Percentiles rank a stretch among this genome's conserved stretches.
These are phyloP conservation scores for Bruguiera parviflora DNA, from an alignment of 345 rosid species.

Conservation along the genomic window DNA sequence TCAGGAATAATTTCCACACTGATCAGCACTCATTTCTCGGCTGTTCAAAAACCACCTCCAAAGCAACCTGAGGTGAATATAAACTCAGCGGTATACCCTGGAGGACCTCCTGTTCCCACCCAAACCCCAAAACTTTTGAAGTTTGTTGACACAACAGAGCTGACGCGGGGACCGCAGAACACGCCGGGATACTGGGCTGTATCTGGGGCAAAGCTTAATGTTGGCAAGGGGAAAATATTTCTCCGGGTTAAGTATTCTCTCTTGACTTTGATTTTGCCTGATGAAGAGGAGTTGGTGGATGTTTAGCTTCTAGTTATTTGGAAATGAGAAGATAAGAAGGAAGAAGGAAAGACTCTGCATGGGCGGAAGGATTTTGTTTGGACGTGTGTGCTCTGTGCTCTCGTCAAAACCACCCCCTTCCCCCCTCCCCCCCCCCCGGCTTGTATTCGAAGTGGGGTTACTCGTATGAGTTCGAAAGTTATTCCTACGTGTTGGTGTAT, in stretches of 20 bases:
- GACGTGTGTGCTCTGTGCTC: too few species aligned
- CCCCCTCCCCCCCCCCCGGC: too few species aligned
- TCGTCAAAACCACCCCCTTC: too few species aligned
- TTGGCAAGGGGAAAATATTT: constrained; percentile 84
- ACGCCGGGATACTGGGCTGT: constrained; percentile 95
- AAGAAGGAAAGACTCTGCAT: background rate
- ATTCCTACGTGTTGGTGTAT: too few species aligned
- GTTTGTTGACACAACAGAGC: constrained; percentile 84
- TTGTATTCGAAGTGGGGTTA: too few species aligned
- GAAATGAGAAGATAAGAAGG: background rate
- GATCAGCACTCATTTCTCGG: constrained; percentile 82
- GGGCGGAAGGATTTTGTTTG: background rate
- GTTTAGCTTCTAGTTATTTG: background rate
- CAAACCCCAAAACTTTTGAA: constrained; percentile 86
- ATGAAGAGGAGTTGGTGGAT: constrained; percentile 18
- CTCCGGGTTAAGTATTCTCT: constrained; percentile 86
- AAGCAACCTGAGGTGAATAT: constrained; percentile 73
- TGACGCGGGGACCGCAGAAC: constrained; percentile 90
- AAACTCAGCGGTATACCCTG: constrained; percentile 91
- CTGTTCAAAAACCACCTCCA: constrained; percentile 69
- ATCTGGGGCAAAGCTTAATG: constrained; percentile 79
- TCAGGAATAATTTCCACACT: constrained; percentile 84
- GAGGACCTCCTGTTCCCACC: constrained; percentile 86
- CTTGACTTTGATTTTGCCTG: constrained; percentile 26
- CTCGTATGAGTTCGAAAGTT: too few species aligned